Percentiles rank a stretch among this genome's conserved stretches.
These are phyloP conservation scores for Penicillium concentricum DNA, from an alignment of 2,329 filamentous ascomycete genomes.

Conservation along the genomic window DNA sequence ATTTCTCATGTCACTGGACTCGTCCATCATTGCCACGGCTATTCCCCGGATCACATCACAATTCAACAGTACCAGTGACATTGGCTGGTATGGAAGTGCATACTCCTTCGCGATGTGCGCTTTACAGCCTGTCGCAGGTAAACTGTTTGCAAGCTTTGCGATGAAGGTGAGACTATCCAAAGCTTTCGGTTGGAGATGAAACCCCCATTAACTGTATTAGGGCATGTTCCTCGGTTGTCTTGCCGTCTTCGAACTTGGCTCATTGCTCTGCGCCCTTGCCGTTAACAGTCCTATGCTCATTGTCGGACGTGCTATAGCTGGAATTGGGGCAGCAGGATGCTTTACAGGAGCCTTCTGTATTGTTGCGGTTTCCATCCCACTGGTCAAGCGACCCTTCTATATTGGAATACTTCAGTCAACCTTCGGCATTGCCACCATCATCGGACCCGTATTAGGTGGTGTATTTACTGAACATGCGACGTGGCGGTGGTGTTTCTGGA, in stretches of 20 bases:
- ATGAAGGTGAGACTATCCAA: not conserved
- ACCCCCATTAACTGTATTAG: not conserved
- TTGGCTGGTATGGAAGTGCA: not conserved
- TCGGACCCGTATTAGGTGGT: not conserved
- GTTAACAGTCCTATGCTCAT: not conserved
- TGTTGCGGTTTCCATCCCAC: not conserved
- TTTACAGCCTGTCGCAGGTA: not conserved
- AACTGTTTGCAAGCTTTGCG: not conserved
- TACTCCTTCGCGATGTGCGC: not conserved
- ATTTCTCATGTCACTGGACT: not conserved
- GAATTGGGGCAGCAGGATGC: not conserved
- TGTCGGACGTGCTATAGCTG: not conserved
- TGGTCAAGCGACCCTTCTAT: not conserved
- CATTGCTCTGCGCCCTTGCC: not conserved
- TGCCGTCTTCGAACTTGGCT: not conserved
- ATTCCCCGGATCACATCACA: not conserved
- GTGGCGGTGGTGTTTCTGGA: not conserved
- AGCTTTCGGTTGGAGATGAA: rapidly evolving
- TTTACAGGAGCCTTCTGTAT: not conserved
- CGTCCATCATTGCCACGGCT: not conserved
- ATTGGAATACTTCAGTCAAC: not conserved
- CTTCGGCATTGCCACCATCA: not conserved
- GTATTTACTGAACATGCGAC: not conserved
- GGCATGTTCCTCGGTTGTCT: not conserved
- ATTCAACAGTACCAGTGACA: not conserved